Conservation (phyloP, 2,329 filamentous ascomycete genomes). For the Pseudopyrenochaeta lycopersici region DNA sequence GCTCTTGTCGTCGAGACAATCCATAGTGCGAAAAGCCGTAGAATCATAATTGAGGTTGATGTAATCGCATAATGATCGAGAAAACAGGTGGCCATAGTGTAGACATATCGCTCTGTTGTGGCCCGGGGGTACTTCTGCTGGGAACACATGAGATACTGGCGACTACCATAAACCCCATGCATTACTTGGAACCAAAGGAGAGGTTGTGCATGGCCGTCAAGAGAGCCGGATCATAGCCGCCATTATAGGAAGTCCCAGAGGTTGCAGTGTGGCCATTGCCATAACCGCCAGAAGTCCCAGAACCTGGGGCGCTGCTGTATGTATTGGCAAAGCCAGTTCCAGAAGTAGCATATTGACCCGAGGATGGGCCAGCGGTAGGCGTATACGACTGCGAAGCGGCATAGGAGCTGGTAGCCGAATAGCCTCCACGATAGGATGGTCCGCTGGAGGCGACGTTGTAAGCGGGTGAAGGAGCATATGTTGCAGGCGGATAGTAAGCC, state of each 20-base stretch:
- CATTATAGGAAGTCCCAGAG: constrained; percentile 15
- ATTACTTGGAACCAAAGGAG: constrained; percentile 30
- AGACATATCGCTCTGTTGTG: neutral
- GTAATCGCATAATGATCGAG: neutral
- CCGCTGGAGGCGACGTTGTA: constrained; percentile 30
- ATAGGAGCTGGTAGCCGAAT: constrained; percentile 21
- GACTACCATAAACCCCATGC: neutral
- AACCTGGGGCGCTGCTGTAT: neutral
- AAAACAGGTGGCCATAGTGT: neutral
- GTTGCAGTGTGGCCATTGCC: constrained; percentile 12
- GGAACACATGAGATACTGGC: neutral
- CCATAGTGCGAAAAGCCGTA: neutral
- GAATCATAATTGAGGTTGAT: neutral
- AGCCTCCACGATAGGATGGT: constrained; percentile 33
- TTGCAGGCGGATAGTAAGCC: constrained; percentile 39
- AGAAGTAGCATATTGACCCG: constrained; percentile 22
- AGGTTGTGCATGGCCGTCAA: constrained; percentile 36
- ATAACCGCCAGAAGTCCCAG: constrained; percentile 11
- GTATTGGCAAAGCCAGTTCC: constrained; percentile 8
- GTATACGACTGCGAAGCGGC: constrained; percentile 18
- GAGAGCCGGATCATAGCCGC: constrained; percentile 21
- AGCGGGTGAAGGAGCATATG: constrained; percentile 30
- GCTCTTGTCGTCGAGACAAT: neutral
- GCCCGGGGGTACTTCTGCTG: constrained; percentile 1
- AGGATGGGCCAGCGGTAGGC: constrained; percentile 22